Base-by-base conservation (phyloP, 139 green algal species). In the Auxenochlorella pyrenoidosa region DNA sequence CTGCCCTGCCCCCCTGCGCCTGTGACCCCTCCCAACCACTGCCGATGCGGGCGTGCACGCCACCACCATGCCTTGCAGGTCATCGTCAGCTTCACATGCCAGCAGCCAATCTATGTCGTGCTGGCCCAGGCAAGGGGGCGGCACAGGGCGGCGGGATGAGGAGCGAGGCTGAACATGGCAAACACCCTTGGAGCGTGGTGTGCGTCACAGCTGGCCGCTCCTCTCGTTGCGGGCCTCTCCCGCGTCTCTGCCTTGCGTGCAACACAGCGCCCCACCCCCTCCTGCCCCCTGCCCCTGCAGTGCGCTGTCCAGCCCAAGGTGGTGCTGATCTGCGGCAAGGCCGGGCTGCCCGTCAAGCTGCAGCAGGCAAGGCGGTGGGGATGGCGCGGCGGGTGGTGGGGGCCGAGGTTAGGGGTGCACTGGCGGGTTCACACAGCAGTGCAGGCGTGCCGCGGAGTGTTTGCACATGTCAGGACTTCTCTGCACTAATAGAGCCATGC, bases 231-330 rank as follows among this genome's bases (percentile, higher is more conserved):
- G n/a, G n/a, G n/a, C n/a, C n/a, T 4, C 24, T 70, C 18, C 32
- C 5, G 66, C 3, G 5, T 40, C 30, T 38, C 26, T 18, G 28
- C 32, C n/a, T 38, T 28, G 24, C 0, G 34, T 44, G n/a, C 34
- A 8, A 43, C 13, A 15, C n/a, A 41, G 68, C n/a, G n/a, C 34
- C 12, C 68, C 65, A 24, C 2, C 18, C 28, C 36, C 38, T 15
- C 36, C 71, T 32, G 36, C 36, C 36, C 71, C 36, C 36, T 3
- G 8, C 36, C 40, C 38, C 22, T 73, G 79, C 79, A 84, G 79
- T 84, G 79, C 58, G 66, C 66, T 36, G 40, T 58, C 18, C 58
- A 84, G 58, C 79, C 79, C 79, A 54, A 75, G 79, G 79, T 84
- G 0, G 38, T 84, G 15, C 36, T 73, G 51, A 84, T 75, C 36